Percentiles rank a stretch among this genome's conserved stretches.
These are phyloP conservation scores for Leersia perrieri DNA, from an alignment of 176 grass and related monocot genomes.

Conservation along the genomic window DNA sequence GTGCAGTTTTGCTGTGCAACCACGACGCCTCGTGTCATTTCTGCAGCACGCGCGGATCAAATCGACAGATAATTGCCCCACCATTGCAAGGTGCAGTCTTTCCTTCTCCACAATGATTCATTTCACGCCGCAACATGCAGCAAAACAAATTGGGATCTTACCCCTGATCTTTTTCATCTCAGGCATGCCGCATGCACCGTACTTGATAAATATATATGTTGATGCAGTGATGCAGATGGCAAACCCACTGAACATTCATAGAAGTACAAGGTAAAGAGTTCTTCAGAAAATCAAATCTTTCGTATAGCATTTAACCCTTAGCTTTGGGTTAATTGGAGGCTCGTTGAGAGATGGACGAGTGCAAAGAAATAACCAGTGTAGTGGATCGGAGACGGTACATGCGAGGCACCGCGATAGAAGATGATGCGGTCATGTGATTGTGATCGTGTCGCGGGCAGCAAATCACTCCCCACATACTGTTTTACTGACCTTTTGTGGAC, in stretches of 20 bases:
- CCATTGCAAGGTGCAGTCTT: neutral
- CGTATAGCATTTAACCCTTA: neutral
- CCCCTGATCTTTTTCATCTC: neutral
- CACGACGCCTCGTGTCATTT: neutral
- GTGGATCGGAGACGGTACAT: neutral
- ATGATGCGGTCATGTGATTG: neutral
- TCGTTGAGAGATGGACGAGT: neutral
- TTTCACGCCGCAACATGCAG: neutral
- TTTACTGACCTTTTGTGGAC: neutral
- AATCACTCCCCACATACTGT: neutral
- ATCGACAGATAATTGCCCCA: slow-evolving; percentile 3
- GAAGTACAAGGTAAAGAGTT: neutral
- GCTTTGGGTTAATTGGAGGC: neutral
- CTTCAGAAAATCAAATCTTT: neutral
- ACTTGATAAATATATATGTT: neutral
- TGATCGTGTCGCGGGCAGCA: neutral
- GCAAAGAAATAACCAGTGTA: neutral
- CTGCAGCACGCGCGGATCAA: neutral
- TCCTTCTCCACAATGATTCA: neutral
- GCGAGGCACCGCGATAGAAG: neutral
- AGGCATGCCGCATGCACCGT: neutral
- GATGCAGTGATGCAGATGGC: neutral
- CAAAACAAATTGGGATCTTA: too few species aligned
- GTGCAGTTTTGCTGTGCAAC: neutral
- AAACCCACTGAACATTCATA: neutral